Evolutionary conservation across 495 filamentous ascomycete species (phyloP).

Genomic region (Aspergillus incahuasiensis): DNA sequence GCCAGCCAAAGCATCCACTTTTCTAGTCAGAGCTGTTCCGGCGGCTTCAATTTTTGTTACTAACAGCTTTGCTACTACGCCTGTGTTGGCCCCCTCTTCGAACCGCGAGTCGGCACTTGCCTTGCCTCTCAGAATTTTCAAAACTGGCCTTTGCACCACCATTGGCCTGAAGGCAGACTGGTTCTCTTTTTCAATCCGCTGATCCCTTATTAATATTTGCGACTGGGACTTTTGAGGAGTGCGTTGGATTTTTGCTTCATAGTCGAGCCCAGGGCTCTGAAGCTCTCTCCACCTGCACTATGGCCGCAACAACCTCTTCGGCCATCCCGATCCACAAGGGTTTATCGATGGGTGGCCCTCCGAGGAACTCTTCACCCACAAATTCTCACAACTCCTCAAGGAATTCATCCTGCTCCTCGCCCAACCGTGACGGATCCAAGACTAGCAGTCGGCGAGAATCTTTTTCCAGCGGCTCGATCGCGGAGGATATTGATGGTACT

Average conservation of each 20-base stretch:
- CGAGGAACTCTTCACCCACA: constrained; percentile 23
- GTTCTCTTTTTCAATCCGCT: too few species aligned
- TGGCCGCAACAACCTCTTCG: constrained; percentile 23
- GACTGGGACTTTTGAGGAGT: background rate
- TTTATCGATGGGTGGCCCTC: constrained; percentile 17
- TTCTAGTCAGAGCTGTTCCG: constrained; percentile 21
- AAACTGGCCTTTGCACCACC: too few species aligned
- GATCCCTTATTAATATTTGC: too few species aligned
- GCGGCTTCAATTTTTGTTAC: constrained; percentile 38
- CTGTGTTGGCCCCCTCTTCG: constrained; percentile 26
- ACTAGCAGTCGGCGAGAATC: constrained; percentile 41
- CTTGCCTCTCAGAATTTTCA: too few species aligned
- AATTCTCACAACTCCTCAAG: constrained; percentile 37
- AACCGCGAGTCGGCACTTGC: too few species aligned
- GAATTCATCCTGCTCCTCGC: constrained; percentile 32
- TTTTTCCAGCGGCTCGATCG: constrained; percentile 36
- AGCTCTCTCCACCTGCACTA: constrained; percentile 19
- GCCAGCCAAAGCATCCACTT: constrained; percentile 18
- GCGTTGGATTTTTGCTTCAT: constrained; percentile 18
- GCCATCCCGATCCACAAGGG: constrained; percentile 23
- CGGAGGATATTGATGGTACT: constrained; percentile 45
- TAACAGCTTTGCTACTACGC: constrained; percentile 36
- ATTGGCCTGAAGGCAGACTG: background rate
- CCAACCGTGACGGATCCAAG: constrained; percentile 30
- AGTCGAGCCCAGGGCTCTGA: constrained; percentile 20